These are phyloP conservation scores for Scheffersomyces quercinus DNA, from an alignment of 1,139 yeast species.

Conservation along the genomic window DNA sequence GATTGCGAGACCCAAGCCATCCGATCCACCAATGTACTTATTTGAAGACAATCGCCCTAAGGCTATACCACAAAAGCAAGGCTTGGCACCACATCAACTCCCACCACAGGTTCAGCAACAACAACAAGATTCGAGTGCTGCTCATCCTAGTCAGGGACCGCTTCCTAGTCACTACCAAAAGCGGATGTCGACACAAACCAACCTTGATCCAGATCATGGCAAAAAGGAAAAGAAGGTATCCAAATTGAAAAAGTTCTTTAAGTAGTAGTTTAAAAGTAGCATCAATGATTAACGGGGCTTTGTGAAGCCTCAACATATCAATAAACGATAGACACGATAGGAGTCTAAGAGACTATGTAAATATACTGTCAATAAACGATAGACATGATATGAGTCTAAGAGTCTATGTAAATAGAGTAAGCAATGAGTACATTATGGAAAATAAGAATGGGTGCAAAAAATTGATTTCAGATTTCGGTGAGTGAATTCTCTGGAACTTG, in stretches of 20 bases:
- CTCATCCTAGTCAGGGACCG: neutral
- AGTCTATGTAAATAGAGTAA: too few species aligned
- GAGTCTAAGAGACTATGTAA: too few species aligned
- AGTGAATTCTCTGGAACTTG: too few species aligned
- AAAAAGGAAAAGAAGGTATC: constrained; percentile 35
- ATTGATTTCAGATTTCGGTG: too few species aligned
- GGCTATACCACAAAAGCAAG: constrained; percentile 5
- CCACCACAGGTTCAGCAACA: constrained; percentile 6
- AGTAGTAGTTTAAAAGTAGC: constrained; percentile 14
- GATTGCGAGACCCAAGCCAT: constrained; percentile 26
- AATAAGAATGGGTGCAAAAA: too few species aligned
- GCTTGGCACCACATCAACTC: constrained; percentile 1
- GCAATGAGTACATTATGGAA: too few species aligned
- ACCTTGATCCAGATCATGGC: constrained; percentile 10
- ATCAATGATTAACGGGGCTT: too few species aligned
- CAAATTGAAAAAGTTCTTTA: constrained; percentile 38
- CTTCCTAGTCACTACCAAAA: constrained; percentile 35
- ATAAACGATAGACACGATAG: too few species aligned
- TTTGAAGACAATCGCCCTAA: constrained; percentile 27
- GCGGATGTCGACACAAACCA: constrained; percentile 13
- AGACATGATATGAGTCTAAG: too few species aligned
- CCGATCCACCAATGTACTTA: constrained; percentile 38
- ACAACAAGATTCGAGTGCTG: constrained; percentile 9
- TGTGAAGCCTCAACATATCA: too few species aligned
- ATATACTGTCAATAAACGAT: too few species aligned